A percentile compares a stretch with the other conserved stretches of the same genome.
These are phyloP conservation scores for Anthracocystis setariae DNA, from an alignment of 1,284 basidiomycete species.

Conservation along the genomic window DNA sequence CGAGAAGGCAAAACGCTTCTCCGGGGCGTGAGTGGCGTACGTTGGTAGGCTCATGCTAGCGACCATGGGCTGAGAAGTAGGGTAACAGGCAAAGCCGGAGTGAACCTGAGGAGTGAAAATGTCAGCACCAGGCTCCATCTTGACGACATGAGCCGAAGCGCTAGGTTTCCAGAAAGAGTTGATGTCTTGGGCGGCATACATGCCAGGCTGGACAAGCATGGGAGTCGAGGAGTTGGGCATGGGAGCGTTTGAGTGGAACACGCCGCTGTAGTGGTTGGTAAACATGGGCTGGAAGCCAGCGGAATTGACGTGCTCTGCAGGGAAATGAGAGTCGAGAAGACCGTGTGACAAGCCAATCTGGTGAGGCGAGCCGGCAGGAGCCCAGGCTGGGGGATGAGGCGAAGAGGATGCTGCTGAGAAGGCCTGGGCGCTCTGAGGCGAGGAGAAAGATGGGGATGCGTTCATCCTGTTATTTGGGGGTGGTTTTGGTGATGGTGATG, in stretches of 20 bases:
- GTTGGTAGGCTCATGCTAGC: conserved; percentile 38
- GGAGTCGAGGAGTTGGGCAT: conserved; percentile 6
- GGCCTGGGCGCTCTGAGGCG: conserved; percentile 9
- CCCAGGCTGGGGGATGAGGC: conserved; percentile 19
- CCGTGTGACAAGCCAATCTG: conserved; percentile 14
- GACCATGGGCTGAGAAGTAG: conserved; percentile 31
- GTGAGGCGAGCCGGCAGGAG: conserved; percentile 11
- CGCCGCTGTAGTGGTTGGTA: conserved; percentile 7
- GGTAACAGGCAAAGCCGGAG: conserved; percentile 14
- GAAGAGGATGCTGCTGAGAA: conserved; percentile 32
- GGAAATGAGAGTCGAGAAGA: conserved; percentile 16
- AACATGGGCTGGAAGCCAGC: conserved; percentile 26
- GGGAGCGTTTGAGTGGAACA: conserved; percentile 11
- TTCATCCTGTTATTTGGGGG: conserved; percentile 20
- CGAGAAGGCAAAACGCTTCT: conserved; percentile 32
- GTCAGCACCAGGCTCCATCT: conserved; percentile 31
- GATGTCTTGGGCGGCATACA: conserved; percentile 27
- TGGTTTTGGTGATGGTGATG: too few species aligned
- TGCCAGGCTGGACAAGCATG: conserved; percentile 20
- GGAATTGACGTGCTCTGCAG: conserved; percentile 15
- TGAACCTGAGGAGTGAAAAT: conserved; percentile 16
- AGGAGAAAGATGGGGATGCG: conserved; percentile 26
- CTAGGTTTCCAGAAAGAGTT: conserved; percentile 30
- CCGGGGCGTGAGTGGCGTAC: conserved; percentile 23
- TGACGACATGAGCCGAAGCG: conserved; percentile 22